Base-by-base conservation (phyloP, 164 flowering plant species). In the Taxillus chinensis region DNA sequence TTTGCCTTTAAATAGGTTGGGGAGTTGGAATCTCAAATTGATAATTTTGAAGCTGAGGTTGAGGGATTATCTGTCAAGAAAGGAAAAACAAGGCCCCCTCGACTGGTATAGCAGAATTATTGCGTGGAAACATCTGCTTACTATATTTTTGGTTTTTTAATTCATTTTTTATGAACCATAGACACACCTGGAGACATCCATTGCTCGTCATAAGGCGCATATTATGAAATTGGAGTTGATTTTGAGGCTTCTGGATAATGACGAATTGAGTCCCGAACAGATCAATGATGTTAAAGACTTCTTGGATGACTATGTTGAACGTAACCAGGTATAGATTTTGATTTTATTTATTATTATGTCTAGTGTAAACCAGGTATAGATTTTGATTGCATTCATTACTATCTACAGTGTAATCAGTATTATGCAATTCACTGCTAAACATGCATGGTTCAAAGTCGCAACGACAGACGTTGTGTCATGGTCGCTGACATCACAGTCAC, bases 81-180 rank as follows among this genome's bases (percentile, higher is more conserved):
- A 76, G 99, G 99, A 62, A 95, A 91, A 75, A 73, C 90, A 56
- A 86, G 96, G 73, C 99, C 99, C 38, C 95, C 97, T n/a, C 85
- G 99, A 82, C 73, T 95, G 90, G 99, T 91, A 78, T 55, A 77
- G 37, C 12, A 52, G 8, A 41, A 59, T 46, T 14, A 57, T 48
- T 51, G 46, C 39, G 46, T 54, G 41, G 4, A 39, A 11, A 11
- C 71, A 57, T 16, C n/a, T 55, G 40, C 27, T 38, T n/a, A n/a
- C 39, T n/a, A 11, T 38, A 49, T 58, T 15, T 15, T 68, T 60
- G 11, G 37, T 52, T 39, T 27, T 52, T 8, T 63, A 68, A 10
- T 7, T 51, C 10, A 14, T 51, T 62, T 42, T 15, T 66, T 15
- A 52, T 64, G 54, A 48, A 40, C n/a, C 71, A 71, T 79, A 95